Conservation (phyloP, 2,329 filamentous ascomycete genomes). For the Mollisia scopiformis region DNA sequence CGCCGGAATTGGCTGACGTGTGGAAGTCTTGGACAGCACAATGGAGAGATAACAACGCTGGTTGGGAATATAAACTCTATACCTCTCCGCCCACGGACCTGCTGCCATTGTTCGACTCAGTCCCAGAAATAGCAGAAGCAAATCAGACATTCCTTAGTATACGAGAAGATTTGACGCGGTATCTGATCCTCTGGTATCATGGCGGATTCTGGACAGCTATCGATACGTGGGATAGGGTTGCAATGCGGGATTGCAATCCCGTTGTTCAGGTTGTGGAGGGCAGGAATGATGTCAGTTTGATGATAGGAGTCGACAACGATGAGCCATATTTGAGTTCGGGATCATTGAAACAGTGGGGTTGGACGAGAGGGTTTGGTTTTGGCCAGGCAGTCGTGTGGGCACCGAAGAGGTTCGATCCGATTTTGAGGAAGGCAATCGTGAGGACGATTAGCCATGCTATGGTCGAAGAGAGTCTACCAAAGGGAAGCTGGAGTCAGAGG, state of each 20-base stretch:
- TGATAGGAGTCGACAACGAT: constrained; percentile 28
- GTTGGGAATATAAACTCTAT: constrained; percentile 22
- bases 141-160: constrained; percentile 11
- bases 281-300: constrained; percentile 22
- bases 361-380: constrained; percentile 25
- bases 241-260: constrained; percentile 19
- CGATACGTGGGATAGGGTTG: constrained; percentile 24
- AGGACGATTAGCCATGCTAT: constrained; percentile 25
- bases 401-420: constrained; percentile 27
- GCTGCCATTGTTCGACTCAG: constrained; percentile 14
- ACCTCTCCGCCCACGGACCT: constrained; percentile 9
- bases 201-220: constrained; percentile 26
- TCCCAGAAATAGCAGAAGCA: constrained; percentile 18
- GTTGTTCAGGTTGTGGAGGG: constrained; percentile 9
- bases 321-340: constrained; percentile 26
- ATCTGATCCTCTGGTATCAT: constrained; percentile 28
- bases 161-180: constrained; percentile 20
- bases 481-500: constrained; percentile 5
- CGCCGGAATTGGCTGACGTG: not conserved
- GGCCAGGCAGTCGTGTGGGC: constrained; percentile 25
- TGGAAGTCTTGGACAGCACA: constrained; percentile 20
- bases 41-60: constrained; percentile 22
- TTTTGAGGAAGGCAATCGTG: constrained; percentile 27
- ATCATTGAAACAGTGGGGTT: constrained; percentile 18
- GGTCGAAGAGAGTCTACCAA: not conserved